A percentile compares a stretch with the other conserved stretches of the same genome.
phyloP scores from a whole-genome alignment of 257 asterid genomes.

The Anisodus tanguticus region DNA sequence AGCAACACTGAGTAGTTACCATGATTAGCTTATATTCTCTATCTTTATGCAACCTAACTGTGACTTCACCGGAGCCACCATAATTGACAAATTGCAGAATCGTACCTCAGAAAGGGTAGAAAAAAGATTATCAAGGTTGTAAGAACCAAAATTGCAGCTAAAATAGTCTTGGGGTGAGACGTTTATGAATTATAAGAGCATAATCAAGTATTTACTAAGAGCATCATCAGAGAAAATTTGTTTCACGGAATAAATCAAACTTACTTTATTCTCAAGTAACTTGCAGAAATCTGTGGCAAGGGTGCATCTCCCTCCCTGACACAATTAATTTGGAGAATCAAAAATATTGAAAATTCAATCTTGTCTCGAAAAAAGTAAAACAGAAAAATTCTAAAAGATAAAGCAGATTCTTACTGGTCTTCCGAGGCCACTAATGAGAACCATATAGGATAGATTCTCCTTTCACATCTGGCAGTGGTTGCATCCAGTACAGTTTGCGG shows the following conservation, averaged over 20 bases:
- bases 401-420: slow-evolving; percentile 66
- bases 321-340: slow-evolving; percentile 39
- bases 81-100: neutral
- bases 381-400: slow-evolving; percentile 20
- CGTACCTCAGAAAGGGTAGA: slow-evolving; percentile 5
- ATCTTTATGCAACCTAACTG: neutral
- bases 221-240: slow-evolving; percentile 22
- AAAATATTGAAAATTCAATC: slow-evolving; percentile 26
- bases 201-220: neutral
- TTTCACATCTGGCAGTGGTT: slow-evolving; percentile 53
- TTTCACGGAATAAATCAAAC: slow-evolving; percentile 34
- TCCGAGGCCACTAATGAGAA: slow-evolving; percentile 82
- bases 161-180: neutral
- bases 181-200: neutral
- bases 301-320: slow-evolving; percentile 75
- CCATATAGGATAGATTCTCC: slow-evolving; percentile 80
- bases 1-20: slow-evolving; percentile 20
- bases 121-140: neutral
- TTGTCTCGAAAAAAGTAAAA: slow-evolving; percentile 23
- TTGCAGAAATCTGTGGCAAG: slow-evolving; percentile 89
- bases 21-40: slow-evolving; percentile 24
- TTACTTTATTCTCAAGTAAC: slow-evolving; percentile 89
- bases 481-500: slow-evolving; percentile 81
- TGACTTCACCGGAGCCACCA: slow-evolving; percentile 4
- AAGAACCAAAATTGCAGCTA: neutral